A percentile compares a stretch with the other conserved stretches of the same genome.
Conservation (phyloP, 2,329 filamentous ascomycete species). For the Aspergillus sp. region DNA sequence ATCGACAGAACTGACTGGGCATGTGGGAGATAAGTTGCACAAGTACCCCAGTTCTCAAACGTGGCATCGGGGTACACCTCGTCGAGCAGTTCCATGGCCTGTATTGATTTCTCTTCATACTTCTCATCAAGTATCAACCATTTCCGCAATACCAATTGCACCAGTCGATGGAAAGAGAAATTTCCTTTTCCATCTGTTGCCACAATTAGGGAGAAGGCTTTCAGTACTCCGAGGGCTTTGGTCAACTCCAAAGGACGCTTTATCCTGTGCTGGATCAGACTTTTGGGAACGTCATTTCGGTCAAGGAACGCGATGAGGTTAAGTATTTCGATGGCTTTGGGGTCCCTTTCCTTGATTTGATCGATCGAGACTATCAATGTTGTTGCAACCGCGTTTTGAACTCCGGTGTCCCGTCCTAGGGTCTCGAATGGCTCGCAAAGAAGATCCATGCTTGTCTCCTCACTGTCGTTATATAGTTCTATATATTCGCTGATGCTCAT, state of each 20-base stretch:
- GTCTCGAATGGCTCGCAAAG: conserved; percentile 16
- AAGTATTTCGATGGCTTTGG: conserved; percentile 10
- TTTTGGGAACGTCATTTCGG: conserved; percentile 7
- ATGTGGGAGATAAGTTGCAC: conserved; percentile 12
- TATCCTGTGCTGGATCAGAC: conserved; percentile 8
- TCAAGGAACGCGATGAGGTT: conserved; percentile 12
- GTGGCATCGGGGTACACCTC: conserved; percentile 11
- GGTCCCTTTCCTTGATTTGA: conserved; percentile 12
- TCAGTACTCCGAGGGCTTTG: conserved; percentile 11
- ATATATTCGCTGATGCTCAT: conserved; percentile 15
- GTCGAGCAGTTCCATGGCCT: conserved; percentile 11
- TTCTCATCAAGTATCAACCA: conserved; percentile 10
- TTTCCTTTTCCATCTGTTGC: conserved; percentile 1
- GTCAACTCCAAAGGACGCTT: conserved; percentile 4
- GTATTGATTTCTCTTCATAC: conserved; percentile 9
- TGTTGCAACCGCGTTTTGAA: conserved; percentile 13
- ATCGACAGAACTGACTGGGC: conserved; percentile 5
- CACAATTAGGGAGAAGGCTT: conserved; percentile 13
- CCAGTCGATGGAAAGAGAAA: conserved; percentile 14
- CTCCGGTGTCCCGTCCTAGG: conserved; percentile 9
- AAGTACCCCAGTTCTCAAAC: conserved; percentile 11
- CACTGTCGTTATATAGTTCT: conserved; percentile 14
- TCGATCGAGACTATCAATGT: conserved; percentile 14
- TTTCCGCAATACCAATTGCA: conserved; percentile 14
- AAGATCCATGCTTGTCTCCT: conserved; percentile 13